Conservation (phyloP, 768 basidiomycete genomes). For the Megacollybia marginata region DNA sequence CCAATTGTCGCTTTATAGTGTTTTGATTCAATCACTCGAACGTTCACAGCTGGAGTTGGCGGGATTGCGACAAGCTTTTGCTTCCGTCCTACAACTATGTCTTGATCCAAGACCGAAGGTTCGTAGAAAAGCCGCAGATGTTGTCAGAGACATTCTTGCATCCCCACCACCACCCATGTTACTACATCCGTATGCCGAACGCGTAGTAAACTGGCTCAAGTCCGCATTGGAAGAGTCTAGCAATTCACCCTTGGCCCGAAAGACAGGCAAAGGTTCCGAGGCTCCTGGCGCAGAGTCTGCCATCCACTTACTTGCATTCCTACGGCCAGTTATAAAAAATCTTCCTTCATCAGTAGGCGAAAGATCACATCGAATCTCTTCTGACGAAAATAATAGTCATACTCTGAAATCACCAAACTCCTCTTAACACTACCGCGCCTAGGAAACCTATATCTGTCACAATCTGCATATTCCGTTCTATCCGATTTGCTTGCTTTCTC, state of each 20-base stretch:
- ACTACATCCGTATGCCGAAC: slow-evolving; percentile 79
- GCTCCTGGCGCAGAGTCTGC: slow-evolving; percentile 62
- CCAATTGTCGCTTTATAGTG: slow-evolving; percentile 69
- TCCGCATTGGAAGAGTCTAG: slow-evolving; percentile 59
- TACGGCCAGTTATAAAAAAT: slow-evolving; percentile 52
- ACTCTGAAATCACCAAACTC: slow-evolving; percentile 59
- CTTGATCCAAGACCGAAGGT: slow-evolving; percentile 92
- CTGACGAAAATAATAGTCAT: slow-evolving; percentile 38
- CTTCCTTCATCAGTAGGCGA: slow-evolving; percentile 65
- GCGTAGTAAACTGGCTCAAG: slow-evolving; percentile 75
- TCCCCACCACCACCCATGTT: slow-evolving; percentile 71
- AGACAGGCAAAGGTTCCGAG: slow-evolving; percentile 48
- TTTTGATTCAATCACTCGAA: slow-evolving; percentile 65
- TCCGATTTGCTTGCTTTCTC: slow-evolving; percentile 67
- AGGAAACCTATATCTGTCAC: slow-evolving; percentile 83
- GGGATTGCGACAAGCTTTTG: slow-evolving; percentile 75
- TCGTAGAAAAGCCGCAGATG: slow-evolving; percentile 82
- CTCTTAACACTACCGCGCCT: slow-evolving; percentile 81
- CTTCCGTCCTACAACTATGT: slow-evolving; percentile 73
- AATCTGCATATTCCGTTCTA: slow-evolving; percentile 80
- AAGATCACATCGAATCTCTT: slow-evolving; percentile 5
- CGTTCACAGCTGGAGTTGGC: slow-evolving; percentile 59
- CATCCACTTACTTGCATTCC: slow-evolving; percentile 69
- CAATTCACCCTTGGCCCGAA: slow-evolving; percentile 51
- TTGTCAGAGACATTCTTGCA: slow-evolving; percentile 69